phyloP scores from a whole-genome alignment of 345 rosid species.

The Bruguiera sexangula region DNA sequence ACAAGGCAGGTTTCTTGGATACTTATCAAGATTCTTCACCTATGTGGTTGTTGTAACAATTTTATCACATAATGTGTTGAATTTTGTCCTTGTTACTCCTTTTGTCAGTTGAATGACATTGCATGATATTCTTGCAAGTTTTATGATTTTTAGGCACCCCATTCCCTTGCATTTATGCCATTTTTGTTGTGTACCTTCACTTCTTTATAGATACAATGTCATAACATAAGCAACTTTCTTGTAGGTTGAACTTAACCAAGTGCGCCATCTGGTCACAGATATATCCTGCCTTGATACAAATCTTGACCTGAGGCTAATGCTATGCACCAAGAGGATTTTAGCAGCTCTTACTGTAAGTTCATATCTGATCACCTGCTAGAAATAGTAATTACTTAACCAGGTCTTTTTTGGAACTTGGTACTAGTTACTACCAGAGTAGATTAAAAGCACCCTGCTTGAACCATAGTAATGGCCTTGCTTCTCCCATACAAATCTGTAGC shows the following conservation, averaged over 20 bases:
- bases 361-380: background rate
- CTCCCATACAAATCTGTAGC: too few species aligned
- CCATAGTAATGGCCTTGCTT: too few species aligned
- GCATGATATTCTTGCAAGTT: background rate
- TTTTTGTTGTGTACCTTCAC: background rate
- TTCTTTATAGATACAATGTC: background rate
- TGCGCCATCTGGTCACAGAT: conserved; percentile 54
- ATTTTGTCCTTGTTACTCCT: background rate
- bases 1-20: conserved; percentile 47
- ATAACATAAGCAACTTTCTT: conserved; percentile 11
- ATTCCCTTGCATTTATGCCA: background rate
- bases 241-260: conserved; percentile 44
- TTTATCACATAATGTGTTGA: background rate
- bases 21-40: background rate
- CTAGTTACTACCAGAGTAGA: too few species aligned
- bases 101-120: background rate
- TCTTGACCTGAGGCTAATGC: conserved; percentile 66
- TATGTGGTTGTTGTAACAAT: background rate
- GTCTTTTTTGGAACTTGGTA: too few species aligned
- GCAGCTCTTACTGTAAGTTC: conserved; percentile 40
- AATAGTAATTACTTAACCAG: too few species aligned
- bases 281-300: conserved; percentile 55
- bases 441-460: too few species aligned
- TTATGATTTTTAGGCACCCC: background rate
- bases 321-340: conserved; percentile 42